phyloP scores from a whole-genome alignment of 768 basidiomycete genomes.

The Udeniomyces megalosporus region DNA sequence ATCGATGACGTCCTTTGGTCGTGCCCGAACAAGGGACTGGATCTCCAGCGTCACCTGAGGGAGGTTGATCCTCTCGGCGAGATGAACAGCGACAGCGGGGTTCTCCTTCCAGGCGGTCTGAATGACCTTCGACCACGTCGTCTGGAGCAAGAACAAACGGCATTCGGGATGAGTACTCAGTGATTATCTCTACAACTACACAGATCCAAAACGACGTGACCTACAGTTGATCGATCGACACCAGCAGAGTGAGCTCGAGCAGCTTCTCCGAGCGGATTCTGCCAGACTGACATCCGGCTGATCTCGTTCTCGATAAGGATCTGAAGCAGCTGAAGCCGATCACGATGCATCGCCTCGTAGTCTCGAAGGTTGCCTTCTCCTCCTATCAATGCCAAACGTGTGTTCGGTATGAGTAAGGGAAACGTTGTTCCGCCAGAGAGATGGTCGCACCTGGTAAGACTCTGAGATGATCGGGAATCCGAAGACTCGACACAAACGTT shows the following conservation, averaged over 20 bases:
- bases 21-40: conserved; percentile 51
- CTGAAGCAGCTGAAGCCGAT: conserved; percentile 55
- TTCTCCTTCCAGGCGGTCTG: conserved; percentile 65
- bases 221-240: conserved; percentile 48
- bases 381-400: not conserved
- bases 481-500: conserved; percentile 20
- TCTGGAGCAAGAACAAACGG: conserved; percentile 29
- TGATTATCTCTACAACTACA: not conserved
- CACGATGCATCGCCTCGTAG: conserved; percentile 46
- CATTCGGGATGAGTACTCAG: not conserved
- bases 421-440: too few species aligned
- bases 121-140: conserved; percentile 49
- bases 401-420: too few species aligned
- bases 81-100: conserved; percentile 63
- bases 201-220: conserved; percentile 19
- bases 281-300: conserved; percentile 70
- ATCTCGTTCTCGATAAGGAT: conserved; percentile 84
- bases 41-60: conserved; percentile 54
- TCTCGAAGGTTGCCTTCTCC: conserved; percentile 26
- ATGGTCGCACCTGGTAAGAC: conserved; percentile 24
- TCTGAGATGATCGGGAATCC: conserved; percentile 12
- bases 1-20: conserved; percentile 51
- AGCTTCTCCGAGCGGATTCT: conserved; percentile 63
- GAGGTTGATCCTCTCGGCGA: conserved; percentile 77
- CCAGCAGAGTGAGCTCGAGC: conserved; percentile 36